Evolutionary conservation across 2,329 filamentous ascomycete genomes (phyloP).

Genomic region (Nigrospora osmanthi): DNA sequence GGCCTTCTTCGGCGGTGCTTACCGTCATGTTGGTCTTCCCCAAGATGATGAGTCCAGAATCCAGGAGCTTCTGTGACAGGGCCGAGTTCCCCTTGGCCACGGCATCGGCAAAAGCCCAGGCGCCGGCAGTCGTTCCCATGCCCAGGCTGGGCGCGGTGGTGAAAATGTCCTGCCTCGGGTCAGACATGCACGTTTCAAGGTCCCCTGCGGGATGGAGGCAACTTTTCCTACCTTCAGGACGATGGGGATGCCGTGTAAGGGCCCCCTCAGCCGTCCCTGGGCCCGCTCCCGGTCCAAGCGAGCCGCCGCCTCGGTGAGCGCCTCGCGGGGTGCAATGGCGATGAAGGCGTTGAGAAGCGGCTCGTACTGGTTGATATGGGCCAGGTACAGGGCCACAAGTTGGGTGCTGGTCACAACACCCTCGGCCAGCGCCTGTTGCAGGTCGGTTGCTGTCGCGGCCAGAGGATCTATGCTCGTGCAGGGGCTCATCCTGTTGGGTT

Average conservation of each 20-base stretch:
- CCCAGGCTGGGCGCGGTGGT: conserved; percentile 8
- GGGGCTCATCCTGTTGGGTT: too few species aligned
- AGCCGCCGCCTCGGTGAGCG: neutral
- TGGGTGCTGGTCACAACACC: conserved; percentile 1
- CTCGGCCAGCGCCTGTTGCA: neutral
- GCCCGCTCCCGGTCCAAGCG: neutral
- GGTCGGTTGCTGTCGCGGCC: neutral
- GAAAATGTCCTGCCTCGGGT: conserved; percentile 7
- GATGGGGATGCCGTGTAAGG: conserved; percentile 7
- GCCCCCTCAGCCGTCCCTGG: neutral
- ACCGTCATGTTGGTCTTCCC: conserved; percentile 17
- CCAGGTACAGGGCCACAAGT: neutral
- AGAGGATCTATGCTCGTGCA: neutral
- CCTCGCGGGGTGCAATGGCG: neutral
- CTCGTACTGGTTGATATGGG: conserved; percentile 2
- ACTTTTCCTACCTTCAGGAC: conserved; percentile 3
- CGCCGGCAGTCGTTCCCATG: conserved; percentile 10
- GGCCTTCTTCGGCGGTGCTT: neutral
- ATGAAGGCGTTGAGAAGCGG: conserved; percentile 2
- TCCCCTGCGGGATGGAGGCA: neutral
- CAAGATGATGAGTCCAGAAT: conserved; percentile 14
- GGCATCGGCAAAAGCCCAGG: conserved; percentile 5
- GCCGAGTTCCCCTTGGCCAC: conserved; percentile 1
- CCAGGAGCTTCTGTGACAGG: conserved; percentile 5
- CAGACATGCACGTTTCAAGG: neutral